Conservation (phyloP, 2,329 filamentous ascomycete species). For the Neurospora crassa region DNA sequence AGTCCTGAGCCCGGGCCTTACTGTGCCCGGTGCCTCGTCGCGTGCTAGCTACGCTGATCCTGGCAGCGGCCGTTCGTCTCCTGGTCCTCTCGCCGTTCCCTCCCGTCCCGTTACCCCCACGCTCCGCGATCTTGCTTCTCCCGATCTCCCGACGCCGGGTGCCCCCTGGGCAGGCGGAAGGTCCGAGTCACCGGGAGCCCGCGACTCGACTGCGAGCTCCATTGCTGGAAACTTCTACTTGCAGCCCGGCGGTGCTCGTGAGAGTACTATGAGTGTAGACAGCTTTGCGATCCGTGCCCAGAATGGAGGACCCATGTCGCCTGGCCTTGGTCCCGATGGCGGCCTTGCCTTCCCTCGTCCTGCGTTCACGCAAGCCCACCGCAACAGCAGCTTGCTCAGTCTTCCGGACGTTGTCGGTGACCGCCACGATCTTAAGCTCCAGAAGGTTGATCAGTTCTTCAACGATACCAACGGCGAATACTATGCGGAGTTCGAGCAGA, state of each 20-base stretch:
- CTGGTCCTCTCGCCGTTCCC: constrained; percentile 1
- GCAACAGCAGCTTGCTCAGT: constrained; percentile 20
- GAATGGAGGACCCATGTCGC: constrained; percentile 14
- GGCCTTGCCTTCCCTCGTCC: constrained; percentile 15
- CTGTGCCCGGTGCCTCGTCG: constrained; percentile 10
- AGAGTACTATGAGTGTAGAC: constrained; percentile 18
- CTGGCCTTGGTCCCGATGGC: constrained; percentile 9
- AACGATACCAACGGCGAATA: constrained; percentile 55
- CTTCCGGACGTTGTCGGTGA: constrained; percentile 19
- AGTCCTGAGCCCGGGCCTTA: constrained; percentile 8
- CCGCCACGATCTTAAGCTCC: constrained; percentile 32
- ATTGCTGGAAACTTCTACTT: constrained; percentile 12
- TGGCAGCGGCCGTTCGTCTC: constrained; percentile 9
- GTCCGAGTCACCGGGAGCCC: constrained; percentile 9
- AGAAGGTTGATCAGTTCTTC: constrained; percentile 59
- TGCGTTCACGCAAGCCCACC: constrained; percentile 11
- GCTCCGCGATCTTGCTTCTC: constrained; percentile 8
- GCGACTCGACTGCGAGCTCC: constrained; percentile 15
- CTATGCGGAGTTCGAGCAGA: constrained; percentile 47
- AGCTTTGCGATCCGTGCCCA: constrained; percentile 19
- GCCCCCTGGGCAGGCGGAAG: constrained; percentile 13
- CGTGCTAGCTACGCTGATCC: constrained; percentile 13
- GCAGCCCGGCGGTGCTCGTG: constrained; percentile 10
- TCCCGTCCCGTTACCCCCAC: constrained; percentile 5
- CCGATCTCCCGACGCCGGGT: constrained; percentile 12